Conservation (phyloP, 192 early-diverging fungal genomes). For the Phycomyces blakesleeanus region DNA sequence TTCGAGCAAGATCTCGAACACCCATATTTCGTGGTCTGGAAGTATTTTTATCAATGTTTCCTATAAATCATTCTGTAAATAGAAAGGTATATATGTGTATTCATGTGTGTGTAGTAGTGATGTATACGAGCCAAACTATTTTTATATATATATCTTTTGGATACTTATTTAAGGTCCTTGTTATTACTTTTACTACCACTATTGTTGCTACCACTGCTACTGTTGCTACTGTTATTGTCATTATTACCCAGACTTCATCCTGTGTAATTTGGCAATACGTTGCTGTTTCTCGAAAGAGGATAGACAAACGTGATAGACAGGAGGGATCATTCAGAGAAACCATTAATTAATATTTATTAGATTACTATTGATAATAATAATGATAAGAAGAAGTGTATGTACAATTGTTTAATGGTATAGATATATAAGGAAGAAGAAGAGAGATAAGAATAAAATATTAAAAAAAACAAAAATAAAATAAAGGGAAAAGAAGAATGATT, state of each 20-base stretch:
- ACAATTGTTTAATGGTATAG: not conserved
- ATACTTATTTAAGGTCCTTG: too few species aligned
- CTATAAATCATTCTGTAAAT: not conserved
- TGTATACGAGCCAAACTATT: too few species aligned
- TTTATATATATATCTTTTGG: too few species aligned
- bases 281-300: not conserved
- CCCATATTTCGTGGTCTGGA: not conserved
- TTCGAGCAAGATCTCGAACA: not conserved
- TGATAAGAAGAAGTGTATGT: not conserved
- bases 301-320: not conserved
- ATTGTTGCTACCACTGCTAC: too few species aligned
- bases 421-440: not conserved
- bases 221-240: too few species aligned
- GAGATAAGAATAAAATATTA: not conserved
- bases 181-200: too few species aligned
- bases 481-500: too few species aligned
- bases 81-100: not conserved
- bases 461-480: too few species aligned
- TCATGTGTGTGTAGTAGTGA: too few species aligned
- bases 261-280: not conserved
- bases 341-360: not conserved
- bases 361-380: not conserved
- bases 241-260: not conserved
- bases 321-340: not conserved
- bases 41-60: not conserved